Conservation (phyloP, 2,329 filamentous ascomycete genomes). For the Colletotrichum scovillei region DNA sequence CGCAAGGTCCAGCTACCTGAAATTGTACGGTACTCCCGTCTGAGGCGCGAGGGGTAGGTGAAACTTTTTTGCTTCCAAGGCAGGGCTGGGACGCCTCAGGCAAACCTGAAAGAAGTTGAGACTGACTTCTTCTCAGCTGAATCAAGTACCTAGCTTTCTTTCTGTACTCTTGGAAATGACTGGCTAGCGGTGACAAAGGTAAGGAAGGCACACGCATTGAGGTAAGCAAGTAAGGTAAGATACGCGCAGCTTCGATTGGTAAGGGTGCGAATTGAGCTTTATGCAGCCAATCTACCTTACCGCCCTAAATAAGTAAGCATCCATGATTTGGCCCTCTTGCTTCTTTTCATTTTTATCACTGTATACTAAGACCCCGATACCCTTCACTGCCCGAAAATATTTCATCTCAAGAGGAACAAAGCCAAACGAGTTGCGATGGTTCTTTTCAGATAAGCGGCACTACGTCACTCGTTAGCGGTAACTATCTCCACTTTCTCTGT, state of each 20-base stretch:
- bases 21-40: neutral
- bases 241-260: neutral
- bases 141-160: neutral
- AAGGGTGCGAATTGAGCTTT: neutral
- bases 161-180: neutral
- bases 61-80: constrained; percentile 7
- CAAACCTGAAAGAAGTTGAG: neutral
- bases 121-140: neutral
- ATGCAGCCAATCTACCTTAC: neutral
- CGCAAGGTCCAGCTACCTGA: constrained; percentile 11
- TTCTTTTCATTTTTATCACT: too few relatives aligned
- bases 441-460: neutral
- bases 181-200: neutral
- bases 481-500: neutral
- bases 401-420: neutral
- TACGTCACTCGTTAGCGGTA: neutral
- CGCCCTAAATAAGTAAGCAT: neutral
- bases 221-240: neutral
- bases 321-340: too few relatives aligned
- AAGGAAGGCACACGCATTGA: neutral
- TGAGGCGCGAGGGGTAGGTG: constrained; percentile 6
- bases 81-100: neutral
- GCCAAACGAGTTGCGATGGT: neutral
- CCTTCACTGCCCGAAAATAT: neutral
- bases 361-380: neutral